Evolutionary conservation across 768 basidiomycete genomes (phyloP), one percentile per base, ranked within the genome.

Genomic region (Suillus alpinus): DNA sequence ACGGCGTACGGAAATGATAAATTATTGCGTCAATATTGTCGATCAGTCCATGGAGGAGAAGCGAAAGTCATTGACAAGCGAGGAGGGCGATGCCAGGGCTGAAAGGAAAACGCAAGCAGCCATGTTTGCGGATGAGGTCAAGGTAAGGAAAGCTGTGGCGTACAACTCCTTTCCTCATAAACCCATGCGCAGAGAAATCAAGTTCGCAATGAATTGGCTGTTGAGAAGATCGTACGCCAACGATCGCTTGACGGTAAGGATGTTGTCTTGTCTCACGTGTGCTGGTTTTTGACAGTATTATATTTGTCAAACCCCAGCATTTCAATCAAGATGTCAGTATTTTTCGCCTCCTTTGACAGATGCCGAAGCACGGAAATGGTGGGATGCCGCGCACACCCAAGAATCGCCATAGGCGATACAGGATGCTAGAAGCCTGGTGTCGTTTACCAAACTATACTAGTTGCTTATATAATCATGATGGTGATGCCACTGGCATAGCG

Each of bases 291-390:
- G 51, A 72, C 62, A 65, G 9, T n/a, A 32, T 50, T 56, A 55
- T 12, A 16, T 63, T 50, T 44, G 43, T 63, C 65, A 61, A 41
- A 36, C 9, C 47, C 68, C 71, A 94, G 92, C 89, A 36, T 94
- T 94, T 71, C 81, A 81, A 61, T 82, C 88, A 49, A 87, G 91
- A 55, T 94, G 92, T 76, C 84, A 83, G 69, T 92, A 88, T 71
- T 94, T 92, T 72, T 76, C 80, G 55, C 89, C 90, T 7, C 87
- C 91, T 36, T 65, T 71, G 59, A 77, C 81, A 16, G 87, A 89
- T 67, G 73, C 65, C 41, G 87, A 89, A 62, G 80, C 81, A 6
- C 80, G 78, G 43, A 76, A 77, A 68, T 78, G 83, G 75, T 88
- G 85, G 86, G 78, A 85, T 40, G 66, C 71, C 59, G 78, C 73